Evolutionary conservation across 345 rosid genomes (phyloP).

Genomic region (Aegle marmelos): DNA sequence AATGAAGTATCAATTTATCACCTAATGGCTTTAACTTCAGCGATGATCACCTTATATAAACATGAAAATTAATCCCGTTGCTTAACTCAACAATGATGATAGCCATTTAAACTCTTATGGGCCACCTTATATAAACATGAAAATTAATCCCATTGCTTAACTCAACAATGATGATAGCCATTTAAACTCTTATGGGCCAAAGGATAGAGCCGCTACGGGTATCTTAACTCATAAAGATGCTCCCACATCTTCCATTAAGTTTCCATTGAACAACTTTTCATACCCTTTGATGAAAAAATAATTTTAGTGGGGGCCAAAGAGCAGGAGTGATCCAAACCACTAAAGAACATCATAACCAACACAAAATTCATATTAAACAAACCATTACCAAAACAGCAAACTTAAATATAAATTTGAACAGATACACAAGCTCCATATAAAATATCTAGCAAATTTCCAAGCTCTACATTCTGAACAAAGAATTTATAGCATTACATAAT

Average conservation of each 20-base stretch:
- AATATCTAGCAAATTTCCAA: not conserved
- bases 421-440: not conserved
- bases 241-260: not conserved
- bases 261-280: not conserved
- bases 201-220: too few species aligned
- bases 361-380: not conserved
- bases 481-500: not conserved
- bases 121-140: not conserved
- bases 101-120: not conserved
- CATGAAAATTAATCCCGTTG: not conserved
- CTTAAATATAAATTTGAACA: not conserved
- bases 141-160: not conserved
- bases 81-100: not conserved
- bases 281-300: not conserved
- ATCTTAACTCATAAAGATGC: not conserved
- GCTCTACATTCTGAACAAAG: not conserved
- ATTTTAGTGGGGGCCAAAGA: not conserved
- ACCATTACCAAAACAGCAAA: not conserved
- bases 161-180: not conserved
- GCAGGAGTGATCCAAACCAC: not conserved
- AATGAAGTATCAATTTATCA: not conserved
- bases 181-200: not conserved
- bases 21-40: not conserved
- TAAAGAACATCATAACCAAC: not conserved
- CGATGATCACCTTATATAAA: not conserved